Evolutionary conservation across 2,329 filamentous ascomycete species (phyloP).

Genomic region (Fusarium clavum): DNA sequence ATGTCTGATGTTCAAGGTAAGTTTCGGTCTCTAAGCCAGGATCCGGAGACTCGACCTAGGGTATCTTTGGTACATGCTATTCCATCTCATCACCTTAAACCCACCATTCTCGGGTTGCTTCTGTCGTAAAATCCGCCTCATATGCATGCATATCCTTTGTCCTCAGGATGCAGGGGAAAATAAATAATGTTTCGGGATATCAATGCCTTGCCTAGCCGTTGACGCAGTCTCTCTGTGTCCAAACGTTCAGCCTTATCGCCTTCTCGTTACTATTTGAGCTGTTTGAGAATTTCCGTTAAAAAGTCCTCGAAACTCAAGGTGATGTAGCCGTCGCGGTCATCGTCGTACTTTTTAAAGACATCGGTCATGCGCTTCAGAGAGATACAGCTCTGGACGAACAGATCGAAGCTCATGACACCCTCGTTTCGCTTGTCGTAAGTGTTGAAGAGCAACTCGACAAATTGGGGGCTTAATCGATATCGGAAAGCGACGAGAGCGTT

Average conservation of each 20-base stretch:
- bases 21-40: constrained; percentile 44
- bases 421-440: constrained; percentile 85
- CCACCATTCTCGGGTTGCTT: constrained; percentile 7
- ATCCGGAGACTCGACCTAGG: constrained; percentile 44
- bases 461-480: constrained; percentile 86
- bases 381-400: constrained; percentile 98
- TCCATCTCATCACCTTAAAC: constrained; percentile 18
- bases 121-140: constrained; percentile 22
- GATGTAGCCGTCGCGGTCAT: constrained; percentile 94
- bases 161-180: constrained; percentile 1
- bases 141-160: constrained; percentile 15
- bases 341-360: constrained; percentile 98
- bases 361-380: constrained; percentile 98
- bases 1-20: constrained; percentile 38
- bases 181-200: constrained; percentile 3
- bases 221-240: background rate
- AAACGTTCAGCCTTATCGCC: background rate
- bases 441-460: constrained; percentile 85
- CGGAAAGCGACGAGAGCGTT: constrained; percentile 94
- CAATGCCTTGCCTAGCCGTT: background rate
- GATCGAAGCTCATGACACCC: constrained; percentile 87
- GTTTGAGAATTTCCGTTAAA: constrained; percentile 74
- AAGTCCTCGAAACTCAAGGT: constrained; percentile 87
- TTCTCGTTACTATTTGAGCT: constrained; percentile 60
- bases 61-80: constrained; percentile 45